Evolutionary conservation across 2,329 filamentous ascomycete genomes (phyloP).

Genomic region (Phymatotrichopsis omnivora): DNA sequence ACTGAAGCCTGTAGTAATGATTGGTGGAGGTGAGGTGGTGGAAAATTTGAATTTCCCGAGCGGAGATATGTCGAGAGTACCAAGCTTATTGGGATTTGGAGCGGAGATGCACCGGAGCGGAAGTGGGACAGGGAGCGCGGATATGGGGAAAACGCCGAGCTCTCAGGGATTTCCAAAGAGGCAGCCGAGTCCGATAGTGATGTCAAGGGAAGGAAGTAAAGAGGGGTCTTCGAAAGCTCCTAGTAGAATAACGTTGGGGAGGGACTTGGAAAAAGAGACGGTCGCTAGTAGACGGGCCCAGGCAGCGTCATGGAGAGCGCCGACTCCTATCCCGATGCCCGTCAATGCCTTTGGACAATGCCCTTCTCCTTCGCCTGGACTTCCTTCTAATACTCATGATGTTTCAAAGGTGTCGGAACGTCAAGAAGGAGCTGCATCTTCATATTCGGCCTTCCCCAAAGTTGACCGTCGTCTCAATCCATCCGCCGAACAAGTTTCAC

Average conservation of each 20-base stretch:
- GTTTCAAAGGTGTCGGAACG: no score
- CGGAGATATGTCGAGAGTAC: slow-evolving; percentile 6
- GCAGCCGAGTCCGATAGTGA: slow-evolving; percentile 19
- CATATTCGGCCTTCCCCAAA: no score
- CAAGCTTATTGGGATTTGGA: slow-evolving; percentile 12
- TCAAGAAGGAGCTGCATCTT: no score
- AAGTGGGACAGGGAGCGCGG: slow-evolving; percentile 18
- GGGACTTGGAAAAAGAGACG: background rate
- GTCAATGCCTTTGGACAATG: slow-evolving; percentile 7
- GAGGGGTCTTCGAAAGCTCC: slow-evolving; percentile 13
- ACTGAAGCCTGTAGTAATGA: slow-evolving; percentile 56
- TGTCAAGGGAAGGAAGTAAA: slow-evolving; percentile 22
- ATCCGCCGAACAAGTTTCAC: no score
- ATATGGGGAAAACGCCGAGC: slow-evolving; percentile 19
- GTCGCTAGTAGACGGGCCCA: slow-evolving; percentile 1
- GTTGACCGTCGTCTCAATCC: no score
- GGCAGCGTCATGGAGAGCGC: slow-evolving; percentile 2
- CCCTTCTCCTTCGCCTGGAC: slow-evolving; percentile 19
- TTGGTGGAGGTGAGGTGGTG: slow-evolving; percentile 49
- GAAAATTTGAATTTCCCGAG: slow-evolving; percentile 49
- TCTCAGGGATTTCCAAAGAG: slow-evolving; percentile 14
- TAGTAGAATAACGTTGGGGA: slow-evolving; percentile 8
- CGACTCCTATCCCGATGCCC: slow-evolving; percentile 14
- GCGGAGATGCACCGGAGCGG: slow-evolving; percentile 21
- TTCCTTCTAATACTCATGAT: no score